phyloP scores from a whole-genome alignment of 306 rosid species.

The Lathyrus tuberosus region DNA sequence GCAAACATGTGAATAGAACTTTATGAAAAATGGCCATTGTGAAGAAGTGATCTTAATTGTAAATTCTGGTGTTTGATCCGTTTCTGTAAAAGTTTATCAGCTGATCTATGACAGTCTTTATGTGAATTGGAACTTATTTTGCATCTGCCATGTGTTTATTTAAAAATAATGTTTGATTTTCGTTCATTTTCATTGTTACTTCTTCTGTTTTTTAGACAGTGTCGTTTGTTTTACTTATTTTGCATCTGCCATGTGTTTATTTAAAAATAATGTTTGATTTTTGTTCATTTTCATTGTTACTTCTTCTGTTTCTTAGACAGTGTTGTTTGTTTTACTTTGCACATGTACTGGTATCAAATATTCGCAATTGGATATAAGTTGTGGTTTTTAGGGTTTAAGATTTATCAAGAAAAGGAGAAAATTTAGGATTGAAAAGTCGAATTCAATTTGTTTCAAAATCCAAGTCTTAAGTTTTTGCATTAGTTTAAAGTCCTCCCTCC shows the following conservation, averaged over 20 bases:
- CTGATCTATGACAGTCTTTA: background rate
- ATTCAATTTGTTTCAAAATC: too few relatives aligned
- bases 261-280: background rate
- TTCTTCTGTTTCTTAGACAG: too few relatives aligned
- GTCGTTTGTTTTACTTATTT: background rate
- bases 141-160: conserved; percentile 2
- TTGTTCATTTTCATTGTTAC: background rate
- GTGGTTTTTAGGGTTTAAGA: too few relatives aligned
- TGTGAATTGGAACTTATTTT: conserved; percentile 6
- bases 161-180: background rate
- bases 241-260: conserved; percentile 3
- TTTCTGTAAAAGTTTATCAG: conserved; percentile 18
- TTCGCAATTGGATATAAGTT: too few relatives aligned
- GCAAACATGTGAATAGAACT: conserved; percentile 47
- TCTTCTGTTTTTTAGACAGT: too few relatives aligned
- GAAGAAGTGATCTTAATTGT: conserved; percentile 44
- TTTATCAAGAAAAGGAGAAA: too few relatives aligned
- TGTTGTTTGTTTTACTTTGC: too few relatives aligned
- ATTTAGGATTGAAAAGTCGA: too few relatives aligned
- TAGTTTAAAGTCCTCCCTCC: too few relatives aligned
- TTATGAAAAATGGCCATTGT: background rate
- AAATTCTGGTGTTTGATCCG: conserved; percentile 40
- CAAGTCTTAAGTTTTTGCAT: too few relatives aligned
- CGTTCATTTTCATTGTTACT: background rate
- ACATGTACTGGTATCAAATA: too few relatives aligned